phyloP scores from a whole-genome alignment of 73 alveolate genomes.

The Paramecium pentaurelia region DNA sequence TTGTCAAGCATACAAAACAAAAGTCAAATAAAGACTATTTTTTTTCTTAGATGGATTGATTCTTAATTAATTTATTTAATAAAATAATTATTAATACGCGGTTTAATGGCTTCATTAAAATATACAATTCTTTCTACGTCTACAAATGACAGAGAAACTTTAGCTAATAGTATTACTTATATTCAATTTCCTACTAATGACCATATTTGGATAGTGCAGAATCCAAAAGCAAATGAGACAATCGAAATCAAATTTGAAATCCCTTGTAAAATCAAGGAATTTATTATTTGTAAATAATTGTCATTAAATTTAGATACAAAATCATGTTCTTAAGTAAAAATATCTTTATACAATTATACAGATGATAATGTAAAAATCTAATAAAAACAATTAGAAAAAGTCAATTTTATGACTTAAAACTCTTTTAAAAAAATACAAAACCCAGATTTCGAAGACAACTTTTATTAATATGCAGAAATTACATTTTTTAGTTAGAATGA shows the following conservation, averaged over 20 bases:
- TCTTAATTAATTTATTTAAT: not conserved
- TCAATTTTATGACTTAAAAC: not conserved
- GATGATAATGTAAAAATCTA: not conserved
- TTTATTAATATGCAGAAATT: not conserved
- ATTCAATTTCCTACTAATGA: not conserved
- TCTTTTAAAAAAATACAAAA: not conserved
- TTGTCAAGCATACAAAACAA: not conserved
- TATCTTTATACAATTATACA: not conserved
- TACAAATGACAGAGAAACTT: not conserved
- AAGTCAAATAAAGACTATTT: not conserved
- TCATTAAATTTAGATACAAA: not conserved
- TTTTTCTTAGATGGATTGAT: not conserved
- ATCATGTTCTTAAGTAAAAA: not conserved
- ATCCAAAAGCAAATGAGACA: not conserved
- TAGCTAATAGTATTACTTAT: not conserved
- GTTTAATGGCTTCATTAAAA: not conserved
- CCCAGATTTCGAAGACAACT: not conserved
- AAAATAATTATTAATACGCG: not conserved
- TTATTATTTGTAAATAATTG: not conserved
- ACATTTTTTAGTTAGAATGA: not conserved
- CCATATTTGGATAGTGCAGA: not conserved
- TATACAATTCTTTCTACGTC: not conserved
- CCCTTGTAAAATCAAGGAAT: not conserved
- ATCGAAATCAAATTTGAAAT: not conserved
- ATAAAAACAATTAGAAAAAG: not conserved